phyloP scores from a whole-genome alignment of 768 basidiomycete species.

The Tremella fuciformis region DNA sequence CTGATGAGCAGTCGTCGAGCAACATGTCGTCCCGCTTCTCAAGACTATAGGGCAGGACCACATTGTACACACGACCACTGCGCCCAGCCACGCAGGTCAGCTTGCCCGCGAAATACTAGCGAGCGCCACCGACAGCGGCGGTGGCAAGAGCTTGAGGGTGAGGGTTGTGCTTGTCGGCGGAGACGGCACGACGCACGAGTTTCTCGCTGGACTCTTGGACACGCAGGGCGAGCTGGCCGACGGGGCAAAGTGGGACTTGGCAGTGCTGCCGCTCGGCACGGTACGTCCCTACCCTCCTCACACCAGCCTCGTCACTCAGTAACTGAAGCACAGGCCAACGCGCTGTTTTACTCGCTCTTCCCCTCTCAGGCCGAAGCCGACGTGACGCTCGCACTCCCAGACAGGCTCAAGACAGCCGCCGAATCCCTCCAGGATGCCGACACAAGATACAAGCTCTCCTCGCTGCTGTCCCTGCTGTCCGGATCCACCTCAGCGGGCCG shows the following conservation, averaged over 20 bases:
- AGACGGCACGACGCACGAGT: conserved; percentile 89
- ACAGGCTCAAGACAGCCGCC: too few relatives aligned
- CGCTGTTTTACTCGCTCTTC: conserved; percentile 76
- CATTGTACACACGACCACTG: conserved; percentile 57
- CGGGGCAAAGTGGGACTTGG: conserved; percentile 26
- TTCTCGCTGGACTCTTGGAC: conserved; percentile 63
- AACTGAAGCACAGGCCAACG: conserved; percentile 70
- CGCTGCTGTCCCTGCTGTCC: conserved; percentile 59
- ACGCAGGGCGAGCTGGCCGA: background rate
- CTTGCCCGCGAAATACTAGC: conserved; percentile 28
- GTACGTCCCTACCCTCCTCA: conserved; percentile 21
- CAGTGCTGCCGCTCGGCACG: conserved; percentile 39
- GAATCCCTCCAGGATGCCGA: conserved; percentile 7
- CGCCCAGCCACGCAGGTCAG: conserved; percentile 36
- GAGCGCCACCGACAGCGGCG: background rate
- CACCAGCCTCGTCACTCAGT: background rate
- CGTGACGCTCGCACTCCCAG: too few relatives aligned
- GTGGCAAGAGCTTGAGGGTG: conserved; percentile 7
- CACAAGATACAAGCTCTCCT: conserved; percentile 57
- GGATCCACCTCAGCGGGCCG: conserved; percentile 28
- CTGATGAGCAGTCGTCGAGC: conserved; percentile 56
- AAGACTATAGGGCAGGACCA: conserved; percentile 53
- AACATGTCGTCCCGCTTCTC: conserved; percentile 67
- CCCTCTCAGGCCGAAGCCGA: conserved; percentile 52
- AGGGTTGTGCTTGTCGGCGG: conserved; percentile 59